Conservation (phyloP, 2,329 filamentous ascomycete genomes). For the Coniochaeta sp. region DNA sequence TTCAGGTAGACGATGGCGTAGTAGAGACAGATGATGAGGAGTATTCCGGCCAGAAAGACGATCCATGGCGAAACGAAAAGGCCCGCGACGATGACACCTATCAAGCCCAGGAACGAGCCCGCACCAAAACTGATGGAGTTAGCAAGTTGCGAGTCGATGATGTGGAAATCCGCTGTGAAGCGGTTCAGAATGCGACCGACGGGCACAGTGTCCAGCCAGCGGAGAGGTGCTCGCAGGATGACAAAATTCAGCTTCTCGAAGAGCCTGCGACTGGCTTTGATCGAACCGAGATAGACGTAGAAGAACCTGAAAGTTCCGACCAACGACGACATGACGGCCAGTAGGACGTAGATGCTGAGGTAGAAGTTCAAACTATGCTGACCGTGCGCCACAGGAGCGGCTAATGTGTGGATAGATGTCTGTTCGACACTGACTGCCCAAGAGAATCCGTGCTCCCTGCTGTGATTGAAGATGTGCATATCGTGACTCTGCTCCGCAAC, state of each 20-base stretch:
- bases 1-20: slow-evolving; percentile 56
- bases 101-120: slow-evolving; percentile 51
- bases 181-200: slow-evolving; percentile 70
- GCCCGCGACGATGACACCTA: slow-evolving; percentile 60
- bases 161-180: slow-evolving; percentile 70
- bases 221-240: slow-evolving; percentile 63
- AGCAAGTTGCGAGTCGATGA: slow-evolving; percentile 61
- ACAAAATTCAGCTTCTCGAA: slow-evolving; percentile 61
- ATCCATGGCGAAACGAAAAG: slow-evolving; percentile 62
- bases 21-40: slow-evolving; percentile 50
- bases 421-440: slow-evolving; percentile 41
- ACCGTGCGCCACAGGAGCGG: slow-evolving; percentile 15
- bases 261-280: slow-evolving; percentile 60
- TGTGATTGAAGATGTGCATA: slow-evolving; percentile 15
- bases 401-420: slow-evolving; percentile 30
- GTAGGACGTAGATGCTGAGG: slow-evolving; percentile 56
- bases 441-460: slow-evolving; percentile 27
- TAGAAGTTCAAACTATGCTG: slow-evolving; percentile 50
- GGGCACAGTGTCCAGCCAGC: slow-evolving; percentile 75
- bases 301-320: slow-evolving; percentile 56
- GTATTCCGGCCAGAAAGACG: slow-evolving; percentile 49
- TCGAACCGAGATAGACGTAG: slow-evolving; percentile 55
- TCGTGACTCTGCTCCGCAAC: slow-evolving; percentile 20
- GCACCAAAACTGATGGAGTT: slow-evolving; percentile 54
- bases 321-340: slow-evolving; percentile 49